Conservation (phyloP, 441 rosid species). For the Syzygium syzygioides region DNA sequence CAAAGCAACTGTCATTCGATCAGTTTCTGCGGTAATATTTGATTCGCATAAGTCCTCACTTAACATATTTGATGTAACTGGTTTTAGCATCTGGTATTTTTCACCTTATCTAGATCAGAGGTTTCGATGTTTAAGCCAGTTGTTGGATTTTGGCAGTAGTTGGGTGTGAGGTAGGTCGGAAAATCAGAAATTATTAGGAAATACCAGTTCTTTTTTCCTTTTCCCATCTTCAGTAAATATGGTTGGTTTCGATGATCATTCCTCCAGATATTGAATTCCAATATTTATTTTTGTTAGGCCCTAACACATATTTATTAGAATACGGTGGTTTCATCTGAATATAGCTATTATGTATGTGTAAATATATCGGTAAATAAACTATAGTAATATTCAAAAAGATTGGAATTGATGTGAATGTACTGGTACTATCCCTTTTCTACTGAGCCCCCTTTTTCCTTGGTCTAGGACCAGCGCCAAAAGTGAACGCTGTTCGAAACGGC, state of each 20-base stretch:
- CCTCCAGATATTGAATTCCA: not conserved
- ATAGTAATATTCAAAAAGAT: not conserved
- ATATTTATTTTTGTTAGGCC: not conserved
- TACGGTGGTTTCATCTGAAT: not conserved
- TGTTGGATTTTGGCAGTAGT: not conserved
- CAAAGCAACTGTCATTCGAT: not conserved
- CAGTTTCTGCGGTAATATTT: not conserved
- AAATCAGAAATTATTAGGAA: not conserved
- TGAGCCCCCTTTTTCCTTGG: not conserved
- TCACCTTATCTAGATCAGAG: not conserved
- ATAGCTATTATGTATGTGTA: not conserved
- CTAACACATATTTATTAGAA: not conserved
- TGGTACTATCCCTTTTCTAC: not conserved
- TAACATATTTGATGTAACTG: not conserved
- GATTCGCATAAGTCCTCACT: not conserved
- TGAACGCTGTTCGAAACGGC: not conserved
- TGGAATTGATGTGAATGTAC: not conserved
- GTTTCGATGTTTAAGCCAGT: not conserved
- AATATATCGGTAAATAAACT: not conserved
- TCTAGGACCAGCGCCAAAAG: not conserved
- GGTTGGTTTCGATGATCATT: not conserved
- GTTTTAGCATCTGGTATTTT: not conserved
- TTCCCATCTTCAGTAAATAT: not conserved
- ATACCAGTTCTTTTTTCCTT: not conserved
- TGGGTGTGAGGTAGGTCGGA: not conserved